These are phyloP conservation scores for Helminthosporium solani DNA, from an alignment of 2,329 filamentous ascomycete species.

Conservation along the genomic window DNA sequence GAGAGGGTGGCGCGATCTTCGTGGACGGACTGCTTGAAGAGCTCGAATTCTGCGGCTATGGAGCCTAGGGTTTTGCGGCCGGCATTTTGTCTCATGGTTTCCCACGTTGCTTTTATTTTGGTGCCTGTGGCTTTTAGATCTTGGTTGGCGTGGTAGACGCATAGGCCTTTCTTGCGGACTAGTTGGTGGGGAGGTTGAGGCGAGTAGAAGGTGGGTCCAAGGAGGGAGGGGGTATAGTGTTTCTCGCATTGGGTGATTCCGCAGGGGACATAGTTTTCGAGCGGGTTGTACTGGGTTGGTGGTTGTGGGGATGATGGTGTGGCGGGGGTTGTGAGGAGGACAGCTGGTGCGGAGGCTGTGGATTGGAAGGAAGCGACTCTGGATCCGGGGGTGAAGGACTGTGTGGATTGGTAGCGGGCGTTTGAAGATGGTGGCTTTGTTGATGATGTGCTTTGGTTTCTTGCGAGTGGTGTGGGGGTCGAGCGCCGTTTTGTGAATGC, in stretches of 20 bases:
- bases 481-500: constrained; percentile 17
- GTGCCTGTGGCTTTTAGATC: constrained; percentile 30
- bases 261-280: constrained; percentile 36
- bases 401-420: constrained; percentile 18
- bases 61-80: constrained; percentile 33
- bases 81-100: constrained; percentile 34
- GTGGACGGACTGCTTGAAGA: constrained; percentile 17
- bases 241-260: constrained; percentile 22
- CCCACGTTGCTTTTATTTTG: constrained; percentile 27
- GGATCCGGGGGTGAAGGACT: constrained; percentile 9
- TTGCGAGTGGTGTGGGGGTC: constrained; percentile 9
- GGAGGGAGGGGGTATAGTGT: constrained; percentile 25
- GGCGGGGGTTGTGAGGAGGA: constrained; percentile 5
- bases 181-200: constrained; percentile 31
- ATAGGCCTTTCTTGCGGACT: constrained; percentile 27
- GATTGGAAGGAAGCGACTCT: constrained; percentile 27
- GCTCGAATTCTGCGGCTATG: constrained; percentile 32
- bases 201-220: constrained; percentile 31
- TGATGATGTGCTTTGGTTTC: constrained; percentile 8
- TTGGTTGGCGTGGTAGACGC: constrained; percentile 26
- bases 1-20: constrained; percentile 13
- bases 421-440: neutral
- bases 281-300: constrained; percentile 29
- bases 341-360: constrained; percentile 20
- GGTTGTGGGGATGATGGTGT: constrained; percentile 8